Percentiles rank a stretch among this genome's conserved stretches.
These are phyloP conservation scores for Stygiomarasmius scandens DNA, from an alignment of 1,284 basidiomycete species.

Conservation along the genomic window DNA sequence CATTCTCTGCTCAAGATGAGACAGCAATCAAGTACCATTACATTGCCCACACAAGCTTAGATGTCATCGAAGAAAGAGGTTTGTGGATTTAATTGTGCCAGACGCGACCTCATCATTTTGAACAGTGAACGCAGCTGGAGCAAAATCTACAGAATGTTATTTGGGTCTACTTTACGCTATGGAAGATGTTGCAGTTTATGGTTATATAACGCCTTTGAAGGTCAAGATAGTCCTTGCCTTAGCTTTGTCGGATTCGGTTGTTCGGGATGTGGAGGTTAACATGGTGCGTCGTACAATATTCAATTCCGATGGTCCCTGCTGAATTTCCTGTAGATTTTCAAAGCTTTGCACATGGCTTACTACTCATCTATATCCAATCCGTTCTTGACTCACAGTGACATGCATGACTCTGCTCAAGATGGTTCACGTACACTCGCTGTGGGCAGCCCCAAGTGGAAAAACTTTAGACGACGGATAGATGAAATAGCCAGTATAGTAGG, in stretches of 20 bases:
- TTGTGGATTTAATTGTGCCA: conserved; percentile 16
- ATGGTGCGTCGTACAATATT: conserved; percentile 45
- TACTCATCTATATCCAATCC: conserved; percentile 78
- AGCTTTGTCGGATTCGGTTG: conserved; percentile 74
- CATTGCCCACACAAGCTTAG: conserved; percentile 78
- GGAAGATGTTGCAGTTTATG: conserved; percentile 83
- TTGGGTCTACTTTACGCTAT: conserved; percentile 77
- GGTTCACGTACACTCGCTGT: conserved; percentile 47
- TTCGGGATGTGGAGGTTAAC: conserved; percentile 74
- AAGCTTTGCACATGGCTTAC: conserved; percentile 80
- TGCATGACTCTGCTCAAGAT: conserved; percentile 51
- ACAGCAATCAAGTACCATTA: conserved; percentile 77
- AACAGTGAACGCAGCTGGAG: conserved; percentile 48
- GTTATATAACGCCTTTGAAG: conserved; percentile 80
- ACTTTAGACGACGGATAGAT: conserved; percentile 68
- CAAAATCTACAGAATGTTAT: conserved; percentile 71
- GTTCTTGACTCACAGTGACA: conserved; percentile 64
- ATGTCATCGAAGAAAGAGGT: conserved; percentile 80
- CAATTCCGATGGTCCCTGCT: conserved; percentile 1
- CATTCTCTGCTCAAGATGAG: conserved; percentile 68
- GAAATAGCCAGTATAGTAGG: conserved; percentile 65
- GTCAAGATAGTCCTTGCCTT: conserved; percentile 79
- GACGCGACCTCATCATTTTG: conserved; percentile 12
- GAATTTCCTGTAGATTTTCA: conserved; percentile 64
- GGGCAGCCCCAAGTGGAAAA: conserved; percentile 69